phyloP scores from a whole-genome alignment of 1,139 yeast genomes.

The Suhomyces bokatorum region DNA sequence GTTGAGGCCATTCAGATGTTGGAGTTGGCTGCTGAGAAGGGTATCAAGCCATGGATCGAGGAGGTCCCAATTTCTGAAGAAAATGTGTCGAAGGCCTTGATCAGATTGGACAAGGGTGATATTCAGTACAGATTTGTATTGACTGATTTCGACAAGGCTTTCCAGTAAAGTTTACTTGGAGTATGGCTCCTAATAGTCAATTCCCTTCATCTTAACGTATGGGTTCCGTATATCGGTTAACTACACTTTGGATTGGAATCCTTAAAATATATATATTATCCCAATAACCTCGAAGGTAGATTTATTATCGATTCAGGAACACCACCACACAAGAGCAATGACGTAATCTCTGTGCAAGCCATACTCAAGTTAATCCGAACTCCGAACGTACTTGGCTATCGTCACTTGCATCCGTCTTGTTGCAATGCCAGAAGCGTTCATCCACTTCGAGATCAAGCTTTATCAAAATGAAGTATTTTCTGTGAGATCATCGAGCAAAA shows the following conservation, averaged over 20 bases:
- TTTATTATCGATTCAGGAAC: neutral
- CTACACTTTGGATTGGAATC: neutral
- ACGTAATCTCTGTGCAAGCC: neutral
- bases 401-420: too few relatives aligned
- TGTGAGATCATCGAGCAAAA: too few relatives aligned
- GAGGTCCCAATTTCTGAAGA: constrained; percentile 53
- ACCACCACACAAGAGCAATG: neutral
- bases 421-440: too few relatives aligned
- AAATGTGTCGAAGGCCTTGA: constrained; percentile 51
- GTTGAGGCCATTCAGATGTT: constrained; percentile 56
- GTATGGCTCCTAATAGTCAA: neutral
- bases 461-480: too few relatives aligned
- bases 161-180: constrained; percentile 12
- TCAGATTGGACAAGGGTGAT: constrained; percentile 52
- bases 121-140: constrained; percentile 66
- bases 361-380: too few relatives aligned
- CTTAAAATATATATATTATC: neutral
- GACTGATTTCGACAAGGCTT: constrained; percentile 53
- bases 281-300: neutral
- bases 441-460: too few relatives aligned
- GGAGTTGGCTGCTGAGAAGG: constrained; percentile 52
- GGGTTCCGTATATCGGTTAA: neutral
- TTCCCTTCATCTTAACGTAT: neutral
- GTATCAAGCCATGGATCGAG: constrained; percentile 61
- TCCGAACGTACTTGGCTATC: too few relatives aligned